These are phyloP conservation scores for Artemisia princeps DNA, from an alignment of 140 eudicot genomes.

Conservation along the genomic window DNA sequence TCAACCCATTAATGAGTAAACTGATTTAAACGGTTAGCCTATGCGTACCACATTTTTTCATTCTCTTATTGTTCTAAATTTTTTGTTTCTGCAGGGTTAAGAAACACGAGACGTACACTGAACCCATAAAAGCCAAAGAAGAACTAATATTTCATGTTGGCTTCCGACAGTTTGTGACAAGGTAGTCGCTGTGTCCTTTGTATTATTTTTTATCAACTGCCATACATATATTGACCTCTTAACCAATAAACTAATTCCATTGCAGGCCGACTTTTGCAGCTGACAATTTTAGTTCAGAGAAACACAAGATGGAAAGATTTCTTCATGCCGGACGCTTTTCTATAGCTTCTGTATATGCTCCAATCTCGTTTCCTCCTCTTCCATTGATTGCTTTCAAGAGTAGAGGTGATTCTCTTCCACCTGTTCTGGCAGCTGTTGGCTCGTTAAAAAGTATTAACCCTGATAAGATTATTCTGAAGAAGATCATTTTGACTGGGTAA, in stretches of 20 bases:
- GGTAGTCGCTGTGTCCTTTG: constrained; percentile 31
- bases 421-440: constrained; percentile 88
- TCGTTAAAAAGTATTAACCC: constrained; percentile 67
- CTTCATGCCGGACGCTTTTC: constrained; percentile 89
- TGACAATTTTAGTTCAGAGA: constrained; percentile 71
- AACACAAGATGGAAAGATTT: constrained; percentile 97
- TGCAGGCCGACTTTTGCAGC: constrained; percentile 91
- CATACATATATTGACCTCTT: background rate
- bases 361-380: constrained; percentile 80
- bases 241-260: background rate
- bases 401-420: constrained; percentile 40
- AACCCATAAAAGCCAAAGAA: constrained; percentile 86
- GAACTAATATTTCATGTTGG: constrained; percentile 86
- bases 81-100: constrained; percentile 42
- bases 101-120: constrained; percentile 73
- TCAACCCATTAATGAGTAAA: too few species aligned
- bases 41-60: background rate
- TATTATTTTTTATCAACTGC: background rate
- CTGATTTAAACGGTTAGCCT: too few species aligned
- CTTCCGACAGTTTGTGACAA: constrained; percentile 70
- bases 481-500: constrained; percentile 85
- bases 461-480: constrained; percentile 76
- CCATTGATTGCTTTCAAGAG: constrained; percentile 71
- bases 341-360: constrained; percentile 82
- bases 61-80: background rate